Conservation (phyloP, 257 asterid species). For the Gentiana straminea region DNA sequence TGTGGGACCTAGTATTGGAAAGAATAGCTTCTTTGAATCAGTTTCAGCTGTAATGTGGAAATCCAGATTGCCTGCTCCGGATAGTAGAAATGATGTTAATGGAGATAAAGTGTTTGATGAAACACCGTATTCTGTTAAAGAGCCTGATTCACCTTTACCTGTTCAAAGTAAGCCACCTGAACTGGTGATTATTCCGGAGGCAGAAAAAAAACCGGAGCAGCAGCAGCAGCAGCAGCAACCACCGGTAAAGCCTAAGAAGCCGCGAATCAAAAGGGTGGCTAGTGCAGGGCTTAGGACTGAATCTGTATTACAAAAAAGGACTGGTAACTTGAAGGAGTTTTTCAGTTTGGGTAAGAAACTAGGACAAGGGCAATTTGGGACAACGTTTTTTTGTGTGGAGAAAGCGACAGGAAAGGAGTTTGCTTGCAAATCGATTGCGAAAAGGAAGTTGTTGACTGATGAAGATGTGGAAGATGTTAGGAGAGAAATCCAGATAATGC, state of each 20-base stretch:
- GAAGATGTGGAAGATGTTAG: constrained; percentile 97
- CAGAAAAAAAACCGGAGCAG: constrained; percentile 20
- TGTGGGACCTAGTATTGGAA: constrained; percentile 73
- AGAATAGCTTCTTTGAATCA: constrained; percentile 64
- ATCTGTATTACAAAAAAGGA: constrained; percentile 59
- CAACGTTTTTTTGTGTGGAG: constrained; percentile 69
- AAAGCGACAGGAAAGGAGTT: constrained; percentile 52
- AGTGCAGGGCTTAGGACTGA: constrained; percentile 89
- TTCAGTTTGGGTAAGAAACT: constrained; percentile 68
- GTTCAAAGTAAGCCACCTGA: constrained; percentile 78
- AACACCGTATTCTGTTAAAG: constrained; percentile 22
- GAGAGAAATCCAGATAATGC: constrained; percentile 97
- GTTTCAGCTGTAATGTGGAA: constrained; percentile 94
- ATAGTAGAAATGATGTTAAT: constrained; percentile 24
- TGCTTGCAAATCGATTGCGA: constrained; percentile 95
- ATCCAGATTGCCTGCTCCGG: constrained; percentile 40
- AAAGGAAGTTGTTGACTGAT: constrained; percentile 75
- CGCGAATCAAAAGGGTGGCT: constrained; percentile 45
- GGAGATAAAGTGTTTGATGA: constrained; percentile 38
- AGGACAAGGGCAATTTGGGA: constrained; percentile 96
- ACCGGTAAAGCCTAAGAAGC: constrained; percentile 37
- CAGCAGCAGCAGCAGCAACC: constrained; percentile 14
- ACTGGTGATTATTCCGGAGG: constrained; percentile 49
- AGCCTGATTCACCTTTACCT: constrained; percentile 36
- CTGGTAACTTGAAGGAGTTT: constrained; percentile 74